Conservation (phyloP, 805 yeast genomes). For the Nakazawaea pomicola region DNA sequence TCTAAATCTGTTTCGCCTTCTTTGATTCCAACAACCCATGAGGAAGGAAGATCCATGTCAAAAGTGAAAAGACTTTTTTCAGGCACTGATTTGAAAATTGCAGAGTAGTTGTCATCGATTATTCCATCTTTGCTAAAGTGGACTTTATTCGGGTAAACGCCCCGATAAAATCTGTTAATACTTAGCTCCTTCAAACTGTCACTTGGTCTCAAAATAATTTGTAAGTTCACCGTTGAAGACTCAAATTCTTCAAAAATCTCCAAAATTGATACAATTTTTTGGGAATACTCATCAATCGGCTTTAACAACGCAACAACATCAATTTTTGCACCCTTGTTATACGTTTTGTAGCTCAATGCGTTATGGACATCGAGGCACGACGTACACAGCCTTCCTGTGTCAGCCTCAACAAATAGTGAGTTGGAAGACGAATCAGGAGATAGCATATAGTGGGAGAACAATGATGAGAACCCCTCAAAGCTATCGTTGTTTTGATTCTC, state of each 20-base stretch:
- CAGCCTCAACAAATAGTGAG: no score
- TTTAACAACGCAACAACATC: slow-evolving; percentile 61
- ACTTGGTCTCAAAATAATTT: slow-evolving; percentile 57
- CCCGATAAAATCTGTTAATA: slow-evolving; percentile 56
- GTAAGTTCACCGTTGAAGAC: slow-evolving; percentile 46
- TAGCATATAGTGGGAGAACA: no score
- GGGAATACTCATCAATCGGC: slow-evolving; percentile 69
- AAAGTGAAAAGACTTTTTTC: slow-evolving; percentile 45
- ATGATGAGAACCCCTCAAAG: no score
- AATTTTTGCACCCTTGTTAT: slow-evolving; percentile 20
- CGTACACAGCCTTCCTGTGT: slow-evolving; percentile 16
- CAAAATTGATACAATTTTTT: slow-evolving; percentile 47
- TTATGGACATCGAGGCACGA: background rate
- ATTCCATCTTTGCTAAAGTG: slow-evolving; percentile 26
- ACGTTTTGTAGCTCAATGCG: slow-evolving; percentile 2
- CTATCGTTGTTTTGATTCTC: no score
- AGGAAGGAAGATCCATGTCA: slow-evolving; percentile 54
- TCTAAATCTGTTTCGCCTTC: slow-evolving; percentile 56
- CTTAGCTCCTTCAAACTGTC: slow-evolving; percentile 34
- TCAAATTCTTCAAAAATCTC: slow-evolving; percentile 32
- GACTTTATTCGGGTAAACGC: slow-evolving; percentile 33
- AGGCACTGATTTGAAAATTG: slow-evolving; percentile 44
- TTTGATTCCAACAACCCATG: slow-evolving; percentile 63
- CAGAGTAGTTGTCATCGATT: slow-evolving; percentile 17
- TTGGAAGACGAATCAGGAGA: no score